Evolutionary conservation across 495 filamentous ascomycete genomes (phyloP), one percentile per base, ranked within the genome.

Genomic region (Amorphotheca resinae): DNA sequence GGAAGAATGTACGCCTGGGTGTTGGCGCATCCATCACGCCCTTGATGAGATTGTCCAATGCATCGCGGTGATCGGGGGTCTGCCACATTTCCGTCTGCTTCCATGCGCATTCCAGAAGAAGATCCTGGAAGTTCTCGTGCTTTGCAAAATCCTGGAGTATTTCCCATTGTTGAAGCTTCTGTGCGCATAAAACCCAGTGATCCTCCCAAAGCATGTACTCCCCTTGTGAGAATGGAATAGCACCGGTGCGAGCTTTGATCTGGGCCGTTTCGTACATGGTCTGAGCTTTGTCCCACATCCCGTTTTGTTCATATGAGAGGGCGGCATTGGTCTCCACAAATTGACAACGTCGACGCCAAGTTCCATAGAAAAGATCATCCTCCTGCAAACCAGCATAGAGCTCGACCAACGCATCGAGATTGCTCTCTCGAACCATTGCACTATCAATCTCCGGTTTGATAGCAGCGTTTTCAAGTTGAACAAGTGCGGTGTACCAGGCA

Each of bases 171-270:
- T 99, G 93, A 28, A 99, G 73, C 65, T 96, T 99, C 62, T 96
- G 85, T 2, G 89, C 91, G 57, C 93, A 96, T 31, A 93, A 72
- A 25, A 96, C 74, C 93, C 93, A 99, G 51, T 99, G 93, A 60
- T 99, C 93, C 62, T 99, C 93, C 93, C 93, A 99, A 1, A 99
- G 71, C 75, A 91, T 93, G 57, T 99, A 99, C 64, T 99, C 93
- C 11, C 79, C 86, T 51, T 93, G 83, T 1, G 91, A 95, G 64
- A 95, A 95, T 1, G 93, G 88, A 46, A 95, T 76, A 11, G 82
- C 81, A 22, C 87, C 89, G 1, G 86, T 95, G 26, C 93, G 76
- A 33, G 93, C 89, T 60, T 95, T 99, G 58, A 95, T 88, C 62
- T 96, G 93, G 0, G 91, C 93, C 33, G 76, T 79, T 57, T 99